These are phyloP conservation scores for Epichloe baconii DNA, from an alignment of 2,329 filamentous ascomycete species.

Conservation along the genomic window DNA sequence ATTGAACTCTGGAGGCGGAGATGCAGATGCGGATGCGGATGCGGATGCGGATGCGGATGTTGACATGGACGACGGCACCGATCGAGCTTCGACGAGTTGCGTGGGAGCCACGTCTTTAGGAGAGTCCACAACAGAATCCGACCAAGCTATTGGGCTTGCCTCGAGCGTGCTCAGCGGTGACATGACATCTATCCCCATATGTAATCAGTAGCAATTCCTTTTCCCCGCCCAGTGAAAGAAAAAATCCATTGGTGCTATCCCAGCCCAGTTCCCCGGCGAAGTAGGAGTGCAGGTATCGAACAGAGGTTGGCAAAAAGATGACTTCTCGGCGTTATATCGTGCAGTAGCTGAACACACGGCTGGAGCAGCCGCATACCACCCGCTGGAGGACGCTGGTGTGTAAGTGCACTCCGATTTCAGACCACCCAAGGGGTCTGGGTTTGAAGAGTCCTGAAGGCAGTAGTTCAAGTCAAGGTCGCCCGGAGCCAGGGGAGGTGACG, in stretches of 20 bases:
- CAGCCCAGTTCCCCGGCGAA: neutral
- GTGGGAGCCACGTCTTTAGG: constrained; percentile 1
- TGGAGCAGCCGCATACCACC: neutral
- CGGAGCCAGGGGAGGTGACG: constrained; percentile 21
- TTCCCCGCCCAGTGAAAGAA: neutral
- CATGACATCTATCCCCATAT: neutral
- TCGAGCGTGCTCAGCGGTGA: constrained; percentile 7
- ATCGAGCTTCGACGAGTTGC: neutral
- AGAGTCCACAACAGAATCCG: constrained; percentile 4
- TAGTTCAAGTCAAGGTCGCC: constrained; percentile 1
- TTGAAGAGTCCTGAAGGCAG: neutral
- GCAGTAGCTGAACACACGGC: neutral
- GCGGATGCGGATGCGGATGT: constrained; percentile 4
- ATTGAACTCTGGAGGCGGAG: constrained; percentile 14
- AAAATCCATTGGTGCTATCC: neutral
- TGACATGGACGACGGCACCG: neutral
- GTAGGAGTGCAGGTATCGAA: neutral
- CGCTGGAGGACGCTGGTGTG: neutral
- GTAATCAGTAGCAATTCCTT: neutral
- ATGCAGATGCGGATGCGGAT: constrained; percentile 9
- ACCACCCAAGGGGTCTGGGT: neutral
- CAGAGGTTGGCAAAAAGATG: neutral
- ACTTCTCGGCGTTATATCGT: neutral
- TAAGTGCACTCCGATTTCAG: neutral
- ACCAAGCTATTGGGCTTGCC: constrained; percentile 1